Evolutionary conservation across 73 alveolate species (phyloP).

Genomic region (Durusdinium trenchii): DNA sequence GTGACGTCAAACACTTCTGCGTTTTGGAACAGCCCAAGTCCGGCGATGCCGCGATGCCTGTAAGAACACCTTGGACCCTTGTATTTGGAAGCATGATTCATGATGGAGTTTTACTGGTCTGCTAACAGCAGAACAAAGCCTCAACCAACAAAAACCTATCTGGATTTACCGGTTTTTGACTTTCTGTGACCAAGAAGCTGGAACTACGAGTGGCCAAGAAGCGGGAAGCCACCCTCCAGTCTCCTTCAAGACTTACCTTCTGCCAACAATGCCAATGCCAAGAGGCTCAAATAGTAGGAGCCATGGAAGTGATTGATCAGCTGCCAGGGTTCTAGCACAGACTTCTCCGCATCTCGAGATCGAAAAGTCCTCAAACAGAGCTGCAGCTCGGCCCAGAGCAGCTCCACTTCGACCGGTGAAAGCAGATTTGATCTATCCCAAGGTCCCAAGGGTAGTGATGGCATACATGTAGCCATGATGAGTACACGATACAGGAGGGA

Average conservation of each 20-base stretch:
- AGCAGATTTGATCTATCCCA: neutral
- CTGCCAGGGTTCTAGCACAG: conserved; percentile 47
- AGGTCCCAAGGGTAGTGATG: neutral
- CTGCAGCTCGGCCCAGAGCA: neutral
- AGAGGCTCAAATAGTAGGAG: conserved; percentile 57
- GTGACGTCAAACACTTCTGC: too few species aligned
- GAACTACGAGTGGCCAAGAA: neutral
- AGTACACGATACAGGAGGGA: neutral
- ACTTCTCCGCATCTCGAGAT: conserved; percentile 69
- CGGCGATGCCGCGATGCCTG: too few species aligned
- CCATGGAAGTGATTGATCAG: conserved; percentile 81
- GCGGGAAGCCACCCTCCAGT: neutral
- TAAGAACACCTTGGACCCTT: too few species aligned
- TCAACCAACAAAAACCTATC: too few species aligned
- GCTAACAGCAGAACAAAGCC: too few species aligned
- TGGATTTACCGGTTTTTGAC: neutral
- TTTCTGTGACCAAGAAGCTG: neutral
- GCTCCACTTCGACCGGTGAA: neutral
- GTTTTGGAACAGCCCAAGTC: too few species aligned
- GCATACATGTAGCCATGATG: neutral
- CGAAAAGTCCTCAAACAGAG: conserved; percentile 52
- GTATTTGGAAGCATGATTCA: too few species aligned
- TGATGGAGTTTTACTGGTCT: too few species aligned
- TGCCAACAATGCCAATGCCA: neutral
- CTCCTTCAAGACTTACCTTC: neutral